Percentiles rank a stretch among this genome's conserved stretches.
These are phyloP conservation scores for Kuraishia ogatae DNA, from an alignment of 805 yeast genomes.

Conservation along the genomic window DNA sequence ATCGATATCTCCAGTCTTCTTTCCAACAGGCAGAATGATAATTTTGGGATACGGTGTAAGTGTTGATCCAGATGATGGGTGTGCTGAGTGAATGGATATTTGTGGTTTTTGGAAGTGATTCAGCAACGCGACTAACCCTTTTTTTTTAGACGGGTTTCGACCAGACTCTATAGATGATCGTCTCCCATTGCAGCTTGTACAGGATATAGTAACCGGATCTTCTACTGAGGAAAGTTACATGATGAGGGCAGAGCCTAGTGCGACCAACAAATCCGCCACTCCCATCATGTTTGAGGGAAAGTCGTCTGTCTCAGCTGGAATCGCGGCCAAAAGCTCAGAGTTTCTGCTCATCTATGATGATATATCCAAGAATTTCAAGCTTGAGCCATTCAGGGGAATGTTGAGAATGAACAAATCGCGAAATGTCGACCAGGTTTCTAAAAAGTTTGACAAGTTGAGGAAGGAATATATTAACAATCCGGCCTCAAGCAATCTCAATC, in stretches of 20 bases:
- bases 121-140: neutral
- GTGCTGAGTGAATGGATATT: neutral
- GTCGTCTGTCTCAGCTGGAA: neutral
- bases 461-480: neutral
- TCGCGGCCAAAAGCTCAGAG: conserved; percentile 9
- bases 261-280: conserved; percentile 5
- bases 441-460: neutral
- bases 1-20: conserved; percentile 19
- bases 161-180: conserved; percentile 23
- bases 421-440: conserved; percentile 14
- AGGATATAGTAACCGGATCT: conserved; percentile 4
- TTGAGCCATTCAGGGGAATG: conserved; percentile 17
- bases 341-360: conserved; percentile 18
- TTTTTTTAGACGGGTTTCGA: conserved; percentile 17
- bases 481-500: too few relatives aligned
- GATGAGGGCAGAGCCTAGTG: conserved; percentile 17
- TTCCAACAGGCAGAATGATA: conserved; percentile 12
- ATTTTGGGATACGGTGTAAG: conserved; percentile 24
- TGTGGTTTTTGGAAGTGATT: neutral
- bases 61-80: conserved; percentile 3
- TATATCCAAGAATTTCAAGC: conserved; percentile 14
- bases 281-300: conserved; percentile 22
- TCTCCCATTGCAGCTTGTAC: conserved; percentile 14
- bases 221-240: conserved; percentile 12
- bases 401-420: conserved; percentile 23